A percentile compares a stretch with the other conserved stretches of the same genome.
phyloP scores from a whole-genome alignment of 345 rosid genomes.

The Microcos paniculata region DNA sequence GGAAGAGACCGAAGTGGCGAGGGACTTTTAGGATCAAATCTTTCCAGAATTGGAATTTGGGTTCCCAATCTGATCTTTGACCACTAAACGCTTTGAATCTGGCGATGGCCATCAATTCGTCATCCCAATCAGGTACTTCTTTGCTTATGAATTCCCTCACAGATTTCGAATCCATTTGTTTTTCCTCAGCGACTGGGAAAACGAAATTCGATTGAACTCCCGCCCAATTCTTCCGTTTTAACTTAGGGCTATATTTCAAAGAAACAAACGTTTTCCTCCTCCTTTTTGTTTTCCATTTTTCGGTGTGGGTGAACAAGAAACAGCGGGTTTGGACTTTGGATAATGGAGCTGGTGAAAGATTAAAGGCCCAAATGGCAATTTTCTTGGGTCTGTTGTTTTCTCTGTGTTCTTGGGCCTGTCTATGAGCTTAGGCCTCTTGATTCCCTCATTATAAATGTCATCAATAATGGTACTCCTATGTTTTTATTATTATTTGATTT shows the following conservation, averaged over 20 bases:
- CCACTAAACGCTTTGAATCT: conserved; percentile 92
- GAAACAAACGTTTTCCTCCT: no score
- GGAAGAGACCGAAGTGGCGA: conserved; percentile 49
- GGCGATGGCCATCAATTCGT: conserved; percentile 63
- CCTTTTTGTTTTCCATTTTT: not conserved
- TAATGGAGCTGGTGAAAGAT: no score
- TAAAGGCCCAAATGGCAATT: no score
- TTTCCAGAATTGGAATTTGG: conserved; percentile 70
- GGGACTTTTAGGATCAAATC: conserved; percentile 62
- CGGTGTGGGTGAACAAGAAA: no score
- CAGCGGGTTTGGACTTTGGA: no score
- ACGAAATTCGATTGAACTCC: conserved; percentile 7
- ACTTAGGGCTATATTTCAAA: not conserved
- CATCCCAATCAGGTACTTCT: conserved; percentile 86
- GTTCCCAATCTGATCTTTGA: conserved; percentile 89
- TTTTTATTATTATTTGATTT: no score
- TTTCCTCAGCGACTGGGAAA: not conserved
- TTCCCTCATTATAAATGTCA: no score
- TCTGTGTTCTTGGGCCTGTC: no score
- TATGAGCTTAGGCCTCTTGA: no score
- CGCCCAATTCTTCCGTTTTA: conserved; percentile 5
- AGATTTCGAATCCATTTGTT: conserved; percentile 39
- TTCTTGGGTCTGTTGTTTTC: no score
- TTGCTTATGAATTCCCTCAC: conserved; percentile 49
- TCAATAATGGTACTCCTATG: no score